phyloP scores from a whole-genome alignment of 768 basidiomycete genomes.

The Macrocybe gigantea region DNA sequence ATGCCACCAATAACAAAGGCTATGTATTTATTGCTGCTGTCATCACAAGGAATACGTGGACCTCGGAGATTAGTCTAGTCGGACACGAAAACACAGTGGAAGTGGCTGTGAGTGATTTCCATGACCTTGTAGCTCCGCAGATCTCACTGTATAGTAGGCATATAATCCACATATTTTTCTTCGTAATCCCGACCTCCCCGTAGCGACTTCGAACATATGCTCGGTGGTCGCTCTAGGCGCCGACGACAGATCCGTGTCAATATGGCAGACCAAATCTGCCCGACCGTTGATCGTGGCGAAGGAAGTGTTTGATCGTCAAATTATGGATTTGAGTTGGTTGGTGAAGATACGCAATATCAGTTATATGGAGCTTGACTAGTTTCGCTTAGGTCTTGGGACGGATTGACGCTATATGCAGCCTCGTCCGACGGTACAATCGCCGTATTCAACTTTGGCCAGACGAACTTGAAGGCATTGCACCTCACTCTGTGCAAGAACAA shows the following conservation, averaged over 20 bases:
- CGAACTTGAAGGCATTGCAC: conserved; percentile 79
- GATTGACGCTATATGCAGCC: conserved; percentile 86
- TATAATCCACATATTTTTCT: conserved; percentile 96
- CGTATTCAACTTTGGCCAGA: conserved; percentile 75
- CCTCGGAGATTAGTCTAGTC: conserved; percentile 87
- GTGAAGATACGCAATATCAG: conserved; percentile 15
- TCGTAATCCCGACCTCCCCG: conserved; percentile 58
- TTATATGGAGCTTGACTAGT: conserved; percentile 4
- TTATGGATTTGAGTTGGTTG: conserved; percentile 94
- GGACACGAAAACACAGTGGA: conserved; percentile 97
- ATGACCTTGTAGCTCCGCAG: background rate
- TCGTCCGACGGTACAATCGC: conserved; percentile 95
- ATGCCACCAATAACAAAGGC: conserved; percentile 93
- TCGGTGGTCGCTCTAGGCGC: conserved; percentile 92
- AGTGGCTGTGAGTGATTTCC: conserved; percentile 64
- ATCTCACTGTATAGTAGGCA: conserved; percentile 34
- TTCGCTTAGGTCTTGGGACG: conserved; percentile 78
- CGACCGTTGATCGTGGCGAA: conserved; percentile 89
- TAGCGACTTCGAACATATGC: conserved; percentile 79
- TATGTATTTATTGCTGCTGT: conserved; percentile 98
- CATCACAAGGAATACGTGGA: conserved; percentile 86
- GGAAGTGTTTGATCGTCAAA: conserved; percentile 91
- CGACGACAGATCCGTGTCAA: conserved; percentile 87
- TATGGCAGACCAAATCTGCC: conserved; percentile 94
- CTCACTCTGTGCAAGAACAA: conserved; percentile 65